Evolutionary conservation across 2,329 filamentous ascomycete species (phyloP), one percentile per base, ranked within the genome.

Genomic region (Fusarium setosum): DNA sequence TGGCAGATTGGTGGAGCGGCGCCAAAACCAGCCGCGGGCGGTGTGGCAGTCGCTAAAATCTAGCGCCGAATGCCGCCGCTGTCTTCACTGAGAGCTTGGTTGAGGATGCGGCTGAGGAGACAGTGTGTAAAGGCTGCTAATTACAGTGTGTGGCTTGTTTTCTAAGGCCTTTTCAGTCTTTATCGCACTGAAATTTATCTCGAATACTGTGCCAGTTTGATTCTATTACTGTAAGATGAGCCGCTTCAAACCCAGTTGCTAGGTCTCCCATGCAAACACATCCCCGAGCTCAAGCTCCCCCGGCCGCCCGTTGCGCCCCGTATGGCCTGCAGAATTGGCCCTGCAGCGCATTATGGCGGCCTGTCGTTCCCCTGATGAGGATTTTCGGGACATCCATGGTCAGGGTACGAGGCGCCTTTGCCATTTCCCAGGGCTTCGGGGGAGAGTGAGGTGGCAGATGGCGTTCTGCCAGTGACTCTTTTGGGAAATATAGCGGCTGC

Each of bases 1-100:
- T 56, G 51, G 42, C 35, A 41, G n/a, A 38, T 18, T 34, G 32
- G 55, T 68, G 61, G 65, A 42, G 23, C 48, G 44, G 59, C 64
- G 61, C 59, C 57, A 72, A 57, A 56, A 42, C 48, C 68, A 70
- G 69, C 62, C 67, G 70, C 70, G 67, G 68, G 68, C 70, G 70
- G 70, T 71, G 68, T 71, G 65, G 60, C 60, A 67, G 51, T 51
- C 59, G 67, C 57, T 63, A 64, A 49, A 51, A 21, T 15, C 50
- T 61, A 59, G 66, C 61, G 48, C 65, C 45, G 17, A 45, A 42
- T 45, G 32, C 56, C 38, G 42, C 44, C 29, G 15, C 26, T 34
- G 35, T 32, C 45, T 20, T 41, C 12, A 13, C 26, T 38, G 29
- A 26, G 23, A 32, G 26, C 8, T 17, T 15, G 42, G 20, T 47